A percentile compares a stretch with the other conserved stretches of the same genome.
Evolutionary conservation across 2,329 filamentous ascomycete genomes (phyloP).

Genomic region (Exophiala sp.): DNA sequence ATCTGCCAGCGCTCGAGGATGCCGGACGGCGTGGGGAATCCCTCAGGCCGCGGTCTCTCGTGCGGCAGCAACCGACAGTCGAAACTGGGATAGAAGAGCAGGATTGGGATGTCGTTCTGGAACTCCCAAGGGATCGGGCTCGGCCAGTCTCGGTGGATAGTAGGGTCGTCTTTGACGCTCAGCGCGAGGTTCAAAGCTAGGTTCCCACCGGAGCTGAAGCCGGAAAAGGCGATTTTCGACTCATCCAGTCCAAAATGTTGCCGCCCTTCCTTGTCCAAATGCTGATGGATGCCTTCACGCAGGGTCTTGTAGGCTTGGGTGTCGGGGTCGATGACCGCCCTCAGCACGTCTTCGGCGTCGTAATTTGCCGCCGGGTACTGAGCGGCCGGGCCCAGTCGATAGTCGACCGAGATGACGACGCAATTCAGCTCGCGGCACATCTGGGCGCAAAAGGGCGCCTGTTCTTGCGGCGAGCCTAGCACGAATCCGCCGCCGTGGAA

Average conservation of each 20-base stretch:
- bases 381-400: slow-evolving; percentile 44
- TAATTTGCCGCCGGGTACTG: slow-evolving; percentile 45
- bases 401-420: slow-evolving; percentile 45
- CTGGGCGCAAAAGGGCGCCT: slow-evolving; percentile 45
- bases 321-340: slow-evolving; percentile 36
- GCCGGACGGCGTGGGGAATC: slow-evolving; percentile 18
- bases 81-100: slow-evolving; percentile 28
- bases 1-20: slow-evolving; percentile 25
- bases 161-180: slow-evolving; percentile 22
- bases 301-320: slow-evolving; percentile 19
- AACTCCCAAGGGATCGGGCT: slow-evolving; percentile 23
- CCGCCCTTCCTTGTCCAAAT: slow-evolving; percentile 16
- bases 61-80: slow-evolving; percentile 26
- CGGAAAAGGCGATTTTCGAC: slow-evolving; percentile 38
- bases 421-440: slow-evolving; percentile 39
- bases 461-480: slow-evolving; percentile 27
- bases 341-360: slow-evolving; percentile 44
- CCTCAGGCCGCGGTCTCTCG: slow-evolving; percentile 24
- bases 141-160: slow-evolving; percentile 14
- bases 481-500: slow-evolving; percentile 30
- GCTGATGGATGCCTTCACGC: slow-evolving; percentile 20
- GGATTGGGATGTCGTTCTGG: slow-evolving; percentile 21
- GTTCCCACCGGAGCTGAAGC: slow-evolving; percentile 45
- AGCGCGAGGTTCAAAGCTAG: slow-evolving; percentile 36
- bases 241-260: slow-evolving; percentile 32